phyloP scores from a whole-genome alignment of 352 stramenopile genomes.

The Phytophthora niederhauseri region DNA sequence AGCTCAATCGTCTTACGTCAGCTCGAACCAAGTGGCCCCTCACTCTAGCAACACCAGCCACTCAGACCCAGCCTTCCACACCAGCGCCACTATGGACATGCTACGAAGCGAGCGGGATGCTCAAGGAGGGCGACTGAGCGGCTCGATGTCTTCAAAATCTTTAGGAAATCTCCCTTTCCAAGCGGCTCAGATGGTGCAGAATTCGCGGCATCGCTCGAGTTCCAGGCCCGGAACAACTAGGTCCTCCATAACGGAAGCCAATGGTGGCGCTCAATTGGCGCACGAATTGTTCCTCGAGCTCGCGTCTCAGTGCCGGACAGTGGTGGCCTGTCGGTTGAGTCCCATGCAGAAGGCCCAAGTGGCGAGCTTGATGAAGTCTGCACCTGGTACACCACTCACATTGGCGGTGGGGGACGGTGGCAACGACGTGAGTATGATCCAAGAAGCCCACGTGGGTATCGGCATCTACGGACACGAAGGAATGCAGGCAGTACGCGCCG shows the following conservation, averaged over 20 bases:
- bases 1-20: conserved; percentile 21
- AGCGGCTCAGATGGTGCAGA: conserved; percentile 20
- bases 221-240: conserved; percentile 42
- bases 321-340: conserved; percentile 88
- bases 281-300: conserved; percentile 86
- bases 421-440: conserved; percentile 99
- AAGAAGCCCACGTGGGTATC: conserved; percentile 98
- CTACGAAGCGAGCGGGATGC: conserved; percentile 21
- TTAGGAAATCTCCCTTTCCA: conserved; percentile 46
- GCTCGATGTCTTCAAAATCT: conserved; percentile 62
- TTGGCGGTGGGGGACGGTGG: conserved; percentile 98
- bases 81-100: conserved; percentile 11
- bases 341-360: conserved; percentile 94
- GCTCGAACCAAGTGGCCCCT: conserved; percentile 26
- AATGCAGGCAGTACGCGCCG: conserved; percentile 87
- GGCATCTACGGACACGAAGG: conserved; percentile 99
- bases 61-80: conserved; percentile 5
- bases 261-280: conserved; percentile 29
- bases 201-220: conserved; percentile 36
- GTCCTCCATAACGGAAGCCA: conserved; percentile 31
- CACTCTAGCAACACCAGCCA: conserved; percentile 15
- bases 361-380: conserved; percentile 93
- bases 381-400: conserved; percentile 77
- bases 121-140: conserved; percentile 25
- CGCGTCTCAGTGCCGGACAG: conserved; percentile 82